Base-by-base conservation (phyloP, 768 basidiomycete genomes). In the Pleurotus eryngii region DNA sequence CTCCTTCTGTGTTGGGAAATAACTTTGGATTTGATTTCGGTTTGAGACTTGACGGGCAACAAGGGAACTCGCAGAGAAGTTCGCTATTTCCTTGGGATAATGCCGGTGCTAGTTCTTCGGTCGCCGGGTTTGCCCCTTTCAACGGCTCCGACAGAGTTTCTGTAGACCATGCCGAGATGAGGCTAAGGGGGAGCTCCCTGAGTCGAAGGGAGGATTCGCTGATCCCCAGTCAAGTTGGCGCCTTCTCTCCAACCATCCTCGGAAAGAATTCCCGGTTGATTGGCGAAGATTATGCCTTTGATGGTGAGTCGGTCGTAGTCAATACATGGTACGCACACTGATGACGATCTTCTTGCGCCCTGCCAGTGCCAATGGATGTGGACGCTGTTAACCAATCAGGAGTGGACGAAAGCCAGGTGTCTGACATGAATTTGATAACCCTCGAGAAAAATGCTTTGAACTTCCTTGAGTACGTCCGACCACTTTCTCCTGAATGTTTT, bases 31-130 rank as follows among this genome's bases (percentile, higher is more conserved):
- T 81, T 49, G 79, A 80, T 46, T 59, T 77, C 4, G 30, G 30
- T 11, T 9, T 35, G 11, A 75, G 68, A 37, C 61, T 68, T 8
- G 67, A 72, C 26, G 73, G 75, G 40, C 68, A 69, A 30, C 67
- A 71, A 42, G 72, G 74, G 46, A 80, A 75, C 26, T 89, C 88
- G 17, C 89, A 90, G 64, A 76, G 79, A 35, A 88, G 83, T 60
- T 84, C 86, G 7, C 66, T 92, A 27, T 91, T 91, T 66, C 90
- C 91, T 4, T 93, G 90, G 90, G 89, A 92, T 64, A 81, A 92
- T 66, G 90, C 89, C 4, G 87, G 85, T 3, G 73, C 80, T 4
- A 76, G 74, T 40, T 89, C 85, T 51, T 87, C 86, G 1, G 84
- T 80, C 30, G 77, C 57, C 2, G 43, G 64, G 64, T 48, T 40